A percentile compares a stretch with the other conserved stretches of the same genome.
phyloP scores from a whole-genome alignment of 331 rosid genomes.

The Quercus phellos region DNA sequence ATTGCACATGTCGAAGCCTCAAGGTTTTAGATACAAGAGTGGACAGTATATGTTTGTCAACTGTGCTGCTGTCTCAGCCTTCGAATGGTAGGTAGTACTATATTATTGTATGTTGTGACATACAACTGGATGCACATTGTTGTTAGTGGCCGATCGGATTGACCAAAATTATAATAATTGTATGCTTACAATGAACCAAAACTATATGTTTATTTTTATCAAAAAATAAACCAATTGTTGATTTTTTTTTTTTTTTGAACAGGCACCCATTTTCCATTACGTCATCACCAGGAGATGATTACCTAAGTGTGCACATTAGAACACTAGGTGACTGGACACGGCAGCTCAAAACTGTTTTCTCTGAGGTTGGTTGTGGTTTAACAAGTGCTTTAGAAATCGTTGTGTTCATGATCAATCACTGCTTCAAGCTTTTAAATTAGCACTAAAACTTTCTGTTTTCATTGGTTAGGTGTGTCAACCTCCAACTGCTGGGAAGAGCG shows the following conservation, averaged over 20 bases:
- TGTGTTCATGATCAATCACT: not conserved
- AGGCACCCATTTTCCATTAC: slow-evolving; percentile 90
- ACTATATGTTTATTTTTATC: no score
- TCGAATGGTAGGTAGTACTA: slow-evolving; percentile 53
- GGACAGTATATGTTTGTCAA: slow-evolving; percentile 94
- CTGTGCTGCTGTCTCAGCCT: slow-evolving; percentile 79
- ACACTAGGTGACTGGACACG: slow-evolving; percentile 59
- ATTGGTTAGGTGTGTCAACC: slow-evolving; percentile 43
- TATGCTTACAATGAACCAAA: not conserved
- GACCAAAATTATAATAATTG: not conserved
- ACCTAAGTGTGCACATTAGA: slow-evolving; percentile 58
- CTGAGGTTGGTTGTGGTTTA: slow-evolving; percentile 21
- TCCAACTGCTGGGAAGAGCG: slow-evolving; percentile 46
- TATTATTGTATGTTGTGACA: not conserved
- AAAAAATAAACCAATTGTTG: not conserved
- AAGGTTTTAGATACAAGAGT: slow-evolving; percentile 73
- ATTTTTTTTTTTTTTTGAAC: not conserved
- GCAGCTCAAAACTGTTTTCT: slow-evolving; percentile 48
- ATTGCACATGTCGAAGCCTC: slow-evolving; percentile 80
- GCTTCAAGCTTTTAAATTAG: not conserved
- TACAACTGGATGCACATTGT: not conserved
- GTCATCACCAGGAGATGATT: slow-evolving; percentile 63
- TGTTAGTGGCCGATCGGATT: not conserved
- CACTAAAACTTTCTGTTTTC: not conserved
- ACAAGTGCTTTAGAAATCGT: not conserved